These are phyloP conservation scores for Cytospora paraplurivora DNA, from an alignment of 2,329 filamentous ascomycete genomes.

Conservation along the genomic window DNA sequence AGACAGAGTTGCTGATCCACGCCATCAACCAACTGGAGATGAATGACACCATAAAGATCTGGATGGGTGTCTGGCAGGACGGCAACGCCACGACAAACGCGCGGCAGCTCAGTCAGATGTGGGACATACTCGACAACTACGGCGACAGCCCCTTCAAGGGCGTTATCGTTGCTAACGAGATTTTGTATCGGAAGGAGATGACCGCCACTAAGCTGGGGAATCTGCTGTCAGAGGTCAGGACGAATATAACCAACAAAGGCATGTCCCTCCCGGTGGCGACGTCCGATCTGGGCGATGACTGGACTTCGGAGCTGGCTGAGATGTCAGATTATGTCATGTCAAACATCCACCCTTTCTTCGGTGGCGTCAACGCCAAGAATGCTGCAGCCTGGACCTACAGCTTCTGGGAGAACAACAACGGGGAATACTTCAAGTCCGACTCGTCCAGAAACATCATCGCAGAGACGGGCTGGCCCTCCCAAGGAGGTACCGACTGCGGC, in stretches of 20 bases:
- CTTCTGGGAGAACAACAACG: constrained; percentile 78
- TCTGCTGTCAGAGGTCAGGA: constrained; percentile 68
- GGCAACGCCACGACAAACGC: constrained; percentile 79
- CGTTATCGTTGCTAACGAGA: constrained; percentile 81
- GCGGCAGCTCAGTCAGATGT: constrained; percentile 82
- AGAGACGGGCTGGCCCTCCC: constrained; percentile 89
- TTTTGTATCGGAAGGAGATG: constrained; percentile 76
- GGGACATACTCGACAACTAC: constrained; percentile 74
- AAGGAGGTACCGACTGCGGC: constrained; percentile 79
- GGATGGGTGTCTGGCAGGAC: constrained; percentile 94
- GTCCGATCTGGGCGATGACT: constrained; percentile 86
- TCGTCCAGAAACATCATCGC: constrained; percentile 74
- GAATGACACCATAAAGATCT: constrained; percentile 76
- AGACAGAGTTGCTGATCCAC: constrained; percentile 90
- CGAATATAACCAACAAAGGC: constrained; percentile 68
- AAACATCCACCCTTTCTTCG: constrained; percentile 96
- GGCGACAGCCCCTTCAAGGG: constrained; percentile 72
- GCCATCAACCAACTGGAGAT: constrained; percentile 75
- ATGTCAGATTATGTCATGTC: constrained; percentile 89
- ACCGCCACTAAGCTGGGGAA: constrained; percentile 63
- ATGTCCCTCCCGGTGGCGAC: constrained; percentile 79
- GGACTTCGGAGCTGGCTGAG: constrained; percentile 69
- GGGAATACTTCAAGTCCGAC: constrained; percentile 64
- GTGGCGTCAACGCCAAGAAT: constrained; percentile 66
- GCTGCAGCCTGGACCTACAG: constrained; percentile 79